These are phyloP conservation scores for Magnaporthiopsis rhizophila DNA, from an alignment of 2,329 filamentous ascomycete species.

Conservation along the genomic window DNA sequence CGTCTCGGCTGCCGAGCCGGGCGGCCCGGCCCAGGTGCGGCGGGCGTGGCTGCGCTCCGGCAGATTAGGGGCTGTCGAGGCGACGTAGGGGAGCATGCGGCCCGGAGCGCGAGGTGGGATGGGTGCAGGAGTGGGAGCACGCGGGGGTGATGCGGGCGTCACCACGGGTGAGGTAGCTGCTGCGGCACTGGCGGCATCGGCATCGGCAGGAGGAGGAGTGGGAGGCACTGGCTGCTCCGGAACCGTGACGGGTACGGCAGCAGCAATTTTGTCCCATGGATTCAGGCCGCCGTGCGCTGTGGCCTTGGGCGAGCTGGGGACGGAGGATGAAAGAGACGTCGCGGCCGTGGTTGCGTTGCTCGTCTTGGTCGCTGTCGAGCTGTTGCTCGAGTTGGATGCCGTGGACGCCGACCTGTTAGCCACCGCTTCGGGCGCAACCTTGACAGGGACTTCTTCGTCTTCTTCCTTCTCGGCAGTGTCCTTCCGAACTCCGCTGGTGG, in stretches of 20 bases:
- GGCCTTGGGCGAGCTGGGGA: background rate
- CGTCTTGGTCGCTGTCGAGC: background rate
- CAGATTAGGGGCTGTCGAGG: background rate
- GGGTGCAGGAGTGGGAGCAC: background rate
- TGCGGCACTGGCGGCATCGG: too few species aligned
- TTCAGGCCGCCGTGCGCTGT: background rate
- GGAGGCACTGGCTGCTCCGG: background rate
- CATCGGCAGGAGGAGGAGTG: too few species aligned
- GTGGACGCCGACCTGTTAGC: constrained; percentile 2
- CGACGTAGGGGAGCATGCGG: background rate
- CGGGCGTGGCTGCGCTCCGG: constrained; percentile 2
- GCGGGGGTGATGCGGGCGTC: too few species aligned
- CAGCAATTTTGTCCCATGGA: background rate
- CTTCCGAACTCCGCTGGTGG: too few species aligned
- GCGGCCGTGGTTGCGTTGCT: background rate
- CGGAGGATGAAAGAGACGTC: background rate
- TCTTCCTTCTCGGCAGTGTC: background rate
- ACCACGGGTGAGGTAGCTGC: background rate
- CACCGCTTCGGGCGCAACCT: background rate
- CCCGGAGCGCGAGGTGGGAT: background rate
- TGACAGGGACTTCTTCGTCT: background rate
- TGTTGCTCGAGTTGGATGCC: background rate
- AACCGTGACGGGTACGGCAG: background rate
- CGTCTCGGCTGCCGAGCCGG: background rate
- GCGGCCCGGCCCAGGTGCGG: background rate